Base-by-base conservation (phyloP, 805 yeast species). In the Ogataea methylovora region DNA sequence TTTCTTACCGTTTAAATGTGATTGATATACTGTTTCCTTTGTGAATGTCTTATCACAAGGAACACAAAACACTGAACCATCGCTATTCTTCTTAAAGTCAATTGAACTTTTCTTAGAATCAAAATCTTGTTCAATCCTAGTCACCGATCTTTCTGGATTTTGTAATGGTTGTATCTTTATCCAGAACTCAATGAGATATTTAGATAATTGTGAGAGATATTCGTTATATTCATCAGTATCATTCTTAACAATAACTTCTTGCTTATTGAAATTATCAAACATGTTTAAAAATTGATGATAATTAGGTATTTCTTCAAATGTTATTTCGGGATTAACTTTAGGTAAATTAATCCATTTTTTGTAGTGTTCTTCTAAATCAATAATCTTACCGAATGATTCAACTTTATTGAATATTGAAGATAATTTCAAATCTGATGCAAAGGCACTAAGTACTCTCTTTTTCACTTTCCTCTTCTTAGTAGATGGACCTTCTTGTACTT, bases 1-100 rank as follows among this genome's bases (percentile, higher is more conserved):
- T 45, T 79, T 79, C 51, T 82, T 84, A 1, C 95, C 94, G 1
- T 47, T 39, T 18, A 85, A 54, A 63, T 90, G 97, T 3, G 72
- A 77, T 4, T 69, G 56, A 50, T 65, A 87, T 0, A 84, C 92
- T 0, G 86, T 58, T 19, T 60, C 60, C 34, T 80, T 79, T 11
- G 82, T 60, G 51, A 84, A 87, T 14, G 47, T 37, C 48, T 74
- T 81, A 20, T 71, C 65, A 51, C 97, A 90, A 0, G 70, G 67
- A 4, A 54, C 42, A 51, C 97, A 90, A 43, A 54, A 81, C 1
- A 72, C 38, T 4, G 48, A 37, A 2, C 49, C 56, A 18, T 55
- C 57, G 3, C 43, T 38, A 39, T n/a, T 46, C 33, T 4, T 38
- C 49, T 3, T 38, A 33, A 8, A 29, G 26, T 3, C 50, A 47